Conservation (phyloP, 257 asterid species). For the Dorcoceras hygrometricum region DNA sequence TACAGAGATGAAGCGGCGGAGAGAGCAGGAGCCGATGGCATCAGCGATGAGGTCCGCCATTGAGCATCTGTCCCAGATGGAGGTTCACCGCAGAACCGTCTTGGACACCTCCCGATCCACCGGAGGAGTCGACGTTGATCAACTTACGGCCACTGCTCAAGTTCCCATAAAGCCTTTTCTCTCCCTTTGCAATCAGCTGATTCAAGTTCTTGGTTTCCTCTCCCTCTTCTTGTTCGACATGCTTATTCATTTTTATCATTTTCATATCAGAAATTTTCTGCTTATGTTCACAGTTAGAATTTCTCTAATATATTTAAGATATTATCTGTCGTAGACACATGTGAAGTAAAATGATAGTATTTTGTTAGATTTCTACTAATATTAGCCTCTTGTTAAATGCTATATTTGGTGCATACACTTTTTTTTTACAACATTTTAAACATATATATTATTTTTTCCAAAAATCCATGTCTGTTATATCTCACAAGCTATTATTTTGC, state of each 20-base stretch:
- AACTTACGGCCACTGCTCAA: conserved; percentile 7
- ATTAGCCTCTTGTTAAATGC: too few species aligned
- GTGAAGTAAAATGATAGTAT: too few species aligned
- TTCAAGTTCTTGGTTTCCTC: conserved; percentile 74
- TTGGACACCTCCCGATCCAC: neutral
- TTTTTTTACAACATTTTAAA: too few species aligned
- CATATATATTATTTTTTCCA: too few species aligned
- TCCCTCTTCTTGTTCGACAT: neutral
- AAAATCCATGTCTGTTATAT: too few species aligned
- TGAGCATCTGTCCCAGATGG: conserved; percentile 50
- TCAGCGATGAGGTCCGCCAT: conserved; percentile 71
- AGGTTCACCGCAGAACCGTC: conserved; percentile 33
- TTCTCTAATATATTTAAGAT: too few species aligned
- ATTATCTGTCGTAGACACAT: too few species aligned
- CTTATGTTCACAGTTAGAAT: too few species aligned
- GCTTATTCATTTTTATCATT: too few species aligned
- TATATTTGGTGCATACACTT: too few species aligned
- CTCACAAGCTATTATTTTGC: conserved; percentile 18
- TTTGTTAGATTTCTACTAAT: too few species aligned
- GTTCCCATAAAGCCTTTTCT: conserved; percentile 74
- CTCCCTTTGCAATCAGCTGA: conserved; percentile 56
- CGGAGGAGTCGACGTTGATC: conserved; percentile 3
- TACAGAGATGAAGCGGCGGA: conserved; percentile 61
- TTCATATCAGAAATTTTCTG: too few species aligned
- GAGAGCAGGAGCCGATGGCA: conserved; percentile 48